Evolutionary conservation across 257 asterid genomes (phyloP), one percentile per base, ranked within the genome.

Genomic region (Fraxinus excelsior): DNA sequence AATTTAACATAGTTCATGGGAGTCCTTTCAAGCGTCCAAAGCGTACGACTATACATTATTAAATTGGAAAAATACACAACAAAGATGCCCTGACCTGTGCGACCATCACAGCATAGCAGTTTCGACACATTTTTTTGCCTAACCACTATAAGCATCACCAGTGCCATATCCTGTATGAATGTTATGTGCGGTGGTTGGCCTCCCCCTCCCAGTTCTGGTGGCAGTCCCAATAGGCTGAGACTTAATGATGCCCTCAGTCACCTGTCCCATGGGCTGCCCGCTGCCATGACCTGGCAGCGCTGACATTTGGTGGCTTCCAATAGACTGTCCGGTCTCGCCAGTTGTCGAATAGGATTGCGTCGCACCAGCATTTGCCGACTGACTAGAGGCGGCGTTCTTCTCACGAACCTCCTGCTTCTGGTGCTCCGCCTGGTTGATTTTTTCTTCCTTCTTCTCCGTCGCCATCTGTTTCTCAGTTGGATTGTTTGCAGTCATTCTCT

Each of bases 381-480:
- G 73, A 11, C 5, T 26, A 0, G 83, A 75, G 25, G 86, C 86
- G 1, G 85, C 88, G 32, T 92, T 86, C 1, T 84, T 86, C 78
- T 88, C 81, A 0, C 64, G 78, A 3, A 81, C 82, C 78, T 70
- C 88, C 73, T 74, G 91, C 81, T 93, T 91, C 31, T 40, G 37
- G n/a, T 74, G 23, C 29, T 91, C 98, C 0, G 97, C 97, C 0
- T 82, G 67, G 56, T 80, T 73, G 16, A 86, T 78, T 65, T 80
- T 80, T 9, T 88, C 90, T 60, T 88, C 85, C 73, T 84, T 90
- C 72, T 56, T 88, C 34, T 88, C 87, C 0, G 89, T 85, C 4
- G 94, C 97, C 87, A 87, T 80, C 18, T 86, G 85, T 25, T 88
- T 90, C 62, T 91, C 84, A 0, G 72, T 71, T 25, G 88, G 88